Base-by-base conservation (phyloP, 1,139 yeast species). In the Debaryomyces coudertii region DNA sequence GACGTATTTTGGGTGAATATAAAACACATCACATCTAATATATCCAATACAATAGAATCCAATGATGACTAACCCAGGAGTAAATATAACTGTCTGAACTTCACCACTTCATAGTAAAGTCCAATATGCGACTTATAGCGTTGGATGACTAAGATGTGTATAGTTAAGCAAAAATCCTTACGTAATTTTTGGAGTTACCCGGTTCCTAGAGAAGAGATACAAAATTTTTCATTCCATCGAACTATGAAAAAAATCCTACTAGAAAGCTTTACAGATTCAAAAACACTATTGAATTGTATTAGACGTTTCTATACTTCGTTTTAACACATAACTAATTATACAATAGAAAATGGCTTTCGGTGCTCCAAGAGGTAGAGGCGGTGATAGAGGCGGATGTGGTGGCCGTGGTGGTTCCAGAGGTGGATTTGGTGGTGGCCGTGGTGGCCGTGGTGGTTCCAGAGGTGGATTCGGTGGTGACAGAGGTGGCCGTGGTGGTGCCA, bases 401-500 rank as follows among this genome's bases (percentile, higher is more conserved):
- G 81, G 82, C 47, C 66, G 83, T 52, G 82, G 83, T 54, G 83
- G 83, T 46, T 61, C 71, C 52, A 60, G 83, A 55, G 83, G 84
- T 54, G 80, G 75, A 43, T 53, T 49, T 41, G 56, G 60, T 49
- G 56, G 59, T 49, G 61, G 56, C 23, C 35, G 36, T 30, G 58
- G 60, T 49, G 62, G 57, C 28, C 44, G 42, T 39, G 25, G 47
- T 16, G 60, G 61, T 38, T 60, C 63, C 42, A 45, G 57, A 39
- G 56, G 65, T 42, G 67, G 77, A 44, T 40, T 38, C 31, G 50
- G 65, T 34, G 63, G 61, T 37, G 60, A 67, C 42, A 61, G 65
- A 34, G 63, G 69, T 45, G 61, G 66, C 33, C 54, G 61, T 33
- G 70, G 60, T 47, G 80, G 82, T 38, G 49, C 57, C 15, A 58